Evolutionary conservation across 345 rosid species (phyloP).

Genomic region (Eutrema japonicum): DNA sequence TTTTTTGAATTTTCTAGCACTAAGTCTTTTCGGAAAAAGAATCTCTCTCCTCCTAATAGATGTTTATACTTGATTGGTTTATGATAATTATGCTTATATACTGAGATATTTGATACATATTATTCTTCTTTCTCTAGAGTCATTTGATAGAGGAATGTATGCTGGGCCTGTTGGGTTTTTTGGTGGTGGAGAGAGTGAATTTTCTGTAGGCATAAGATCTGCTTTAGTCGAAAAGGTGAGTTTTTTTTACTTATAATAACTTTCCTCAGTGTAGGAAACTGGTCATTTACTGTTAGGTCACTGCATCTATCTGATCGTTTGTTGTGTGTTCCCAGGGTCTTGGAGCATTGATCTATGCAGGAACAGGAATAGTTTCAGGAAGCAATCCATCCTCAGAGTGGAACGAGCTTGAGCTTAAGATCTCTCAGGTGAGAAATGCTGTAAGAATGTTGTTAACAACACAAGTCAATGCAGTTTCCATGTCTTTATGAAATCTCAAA

Average conservation of each 20-base stretch:
- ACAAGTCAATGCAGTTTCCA: neutral
- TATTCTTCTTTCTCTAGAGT: conserved; percentile 49
- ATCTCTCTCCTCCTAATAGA: neutral
- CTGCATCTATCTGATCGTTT: conserved; percentile 27
- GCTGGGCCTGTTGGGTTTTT: conserved; percentile 96
- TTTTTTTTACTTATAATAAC: neutral
- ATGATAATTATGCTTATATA: conserved; percentile 16
- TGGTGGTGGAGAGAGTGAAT: conserved; percentile 96
- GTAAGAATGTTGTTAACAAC: neutral
- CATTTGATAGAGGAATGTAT: conserved; percentile 95
- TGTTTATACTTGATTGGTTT: conserved; percentile 25
- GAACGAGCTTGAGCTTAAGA: conserved; percentile 90
- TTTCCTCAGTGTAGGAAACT: conserved; percentile 1
- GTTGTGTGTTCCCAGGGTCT: conserved; percentile 54
- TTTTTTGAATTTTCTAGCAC: neutral
- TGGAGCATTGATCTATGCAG: conserved; percentile 83
- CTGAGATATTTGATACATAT: neutral
- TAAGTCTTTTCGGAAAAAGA: conserved; percentile 4
- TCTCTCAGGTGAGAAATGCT: conserved; percentile 67
- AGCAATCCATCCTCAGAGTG: conserved; percentile 79
- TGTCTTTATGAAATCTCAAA: conserved; percentile 7
- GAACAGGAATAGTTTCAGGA: conserved; percentile 87
- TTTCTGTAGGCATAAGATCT: conserved; percentile 89
- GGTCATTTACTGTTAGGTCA: conserved; percentile 1
- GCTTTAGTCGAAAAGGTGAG: conserved; percentile 80